Percentiles rank a stretch among this genome's conserved stretches.
These are phyloP conservation scores for Fusarium camptoceras DNA, from an alignment of 2,329 filamentous ascomycete genomes.

Conservation along the genomic window DNA sequence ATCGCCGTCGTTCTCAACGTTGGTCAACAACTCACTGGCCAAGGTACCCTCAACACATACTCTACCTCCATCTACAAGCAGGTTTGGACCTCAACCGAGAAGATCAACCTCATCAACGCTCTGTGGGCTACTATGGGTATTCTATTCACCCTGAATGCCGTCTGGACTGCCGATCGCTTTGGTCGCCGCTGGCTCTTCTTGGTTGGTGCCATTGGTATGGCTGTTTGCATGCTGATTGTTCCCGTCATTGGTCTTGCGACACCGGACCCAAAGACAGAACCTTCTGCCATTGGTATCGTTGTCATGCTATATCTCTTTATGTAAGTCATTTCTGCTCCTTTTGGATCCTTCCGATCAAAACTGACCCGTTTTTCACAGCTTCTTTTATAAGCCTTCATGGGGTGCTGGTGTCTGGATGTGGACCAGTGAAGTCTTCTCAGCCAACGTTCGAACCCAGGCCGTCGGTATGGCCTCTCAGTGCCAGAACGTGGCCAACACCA, in stretches of 20 bases:
- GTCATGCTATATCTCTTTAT: slow-evolving; percentile 74
- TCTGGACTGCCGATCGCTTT: slow-evolving; percentile 79
- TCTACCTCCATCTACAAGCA: slow-evolving; percentile 80
- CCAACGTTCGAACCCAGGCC: slow-evolving; percentile 78
- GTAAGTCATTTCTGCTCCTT: slow-evolving; percentile 20
- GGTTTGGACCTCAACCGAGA: slow-evolving; percentile 68
- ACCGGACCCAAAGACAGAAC: slow-evolving; percentile 65
- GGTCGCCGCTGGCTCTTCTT: slow-evolving; percentile 78
- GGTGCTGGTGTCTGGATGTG: slow-evolving; percentile 78
- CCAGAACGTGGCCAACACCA: slow-evolving; percentile 73
- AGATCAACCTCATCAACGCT: slow-evolving; percentile 79
- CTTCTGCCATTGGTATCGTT: slow-evolving; percentile 74
- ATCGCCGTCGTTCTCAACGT: slow-evolving; percentile 76
- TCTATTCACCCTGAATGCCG: slow-evolving; percentile 77
- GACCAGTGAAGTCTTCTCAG: slow-evolving; percentile 76
- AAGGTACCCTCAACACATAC: slow-evolving; percentile 79
- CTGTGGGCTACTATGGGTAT: slow-evolving; percentile 80
- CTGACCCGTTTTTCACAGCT: slow-evolving; percentile 47
- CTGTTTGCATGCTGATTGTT: slow-evolving; percentile 74
- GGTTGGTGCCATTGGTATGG: slow-evolving; percentile 76
- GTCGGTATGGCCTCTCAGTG: slow-evolving; percentile 73
- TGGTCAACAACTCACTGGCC: slow-evolving; percentile 78
- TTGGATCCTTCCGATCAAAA: too few species aligned
- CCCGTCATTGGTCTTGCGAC: slow-evolving; percentile 60
- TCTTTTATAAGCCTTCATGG: slow-evolving; percentile 78